Percentiles rank a stretch among this genome's conserved stretches.
These are phyloP conservation scores for Crocinoboletus sp. DNA, from an alignment of 1,284 basidiomycete genomes.

Conservation along the genomic window DNA sequence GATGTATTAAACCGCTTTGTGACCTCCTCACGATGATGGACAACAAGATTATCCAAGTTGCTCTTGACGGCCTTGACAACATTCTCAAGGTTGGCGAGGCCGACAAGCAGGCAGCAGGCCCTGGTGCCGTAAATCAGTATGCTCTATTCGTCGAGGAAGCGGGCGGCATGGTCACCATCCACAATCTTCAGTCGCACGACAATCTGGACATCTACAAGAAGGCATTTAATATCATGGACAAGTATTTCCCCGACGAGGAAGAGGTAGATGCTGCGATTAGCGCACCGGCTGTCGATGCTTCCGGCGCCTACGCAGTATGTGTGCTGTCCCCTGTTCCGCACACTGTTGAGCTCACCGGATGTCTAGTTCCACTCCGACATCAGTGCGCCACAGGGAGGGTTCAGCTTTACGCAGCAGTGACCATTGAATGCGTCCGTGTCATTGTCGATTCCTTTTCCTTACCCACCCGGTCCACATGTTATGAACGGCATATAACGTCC, in stretches of 20 bases:
- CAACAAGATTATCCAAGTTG: slow-evolving; percentile 99
- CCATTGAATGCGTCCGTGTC: slow-evolving; percentile 3
- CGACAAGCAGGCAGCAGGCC: slow-evolving; percentile 84
- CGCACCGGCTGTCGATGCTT: slow-evolving; percentile 80
- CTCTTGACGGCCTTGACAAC: slow-evolving; percentile 97
- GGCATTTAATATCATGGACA: slow-evolving; percentile 99
- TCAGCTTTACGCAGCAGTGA: slow-evolving; percentile 74
- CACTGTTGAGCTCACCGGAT: slow-evolving; percentile 9
- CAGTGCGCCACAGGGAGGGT: slow-evolving; percentile 88
- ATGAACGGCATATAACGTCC: slow-evolving; percentile 20
- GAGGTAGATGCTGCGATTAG: slow-evolving; percentile 78
- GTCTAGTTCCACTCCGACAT: slow-evolving; percentile 75
- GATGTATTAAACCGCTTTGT: slow-evolving; percentile 98
- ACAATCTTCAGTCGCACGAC: slow-evolving; percentile 99
- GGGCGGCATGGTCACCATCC: slow-evolving; percentile 97
- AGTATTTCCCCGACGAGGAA: slow-evolving; percentile 87
- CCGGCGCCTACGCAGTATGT: slow-evolving; percentile 88
- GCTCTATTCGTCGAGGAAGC: slow-evolving; percentile 96
- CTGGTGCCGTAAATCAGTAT: slow-evolving; percentile 89
- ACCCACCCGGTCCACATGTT: slow-evolving; percentile 19
- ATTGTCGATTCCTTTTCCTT: slow-evolving; percentile 4
- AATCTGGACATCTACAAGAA: slow-evolving; percentile 99
- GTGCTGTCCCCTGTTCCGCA: slow-evolving; percentile 5
- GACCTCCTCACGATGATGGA: slow-evolving; percentile 97
- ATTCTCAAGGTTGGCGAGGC: slow-evolving; percentile 98